Conservation (phyloP, 208 protist species). For the Angomonas deanei region DNA sequence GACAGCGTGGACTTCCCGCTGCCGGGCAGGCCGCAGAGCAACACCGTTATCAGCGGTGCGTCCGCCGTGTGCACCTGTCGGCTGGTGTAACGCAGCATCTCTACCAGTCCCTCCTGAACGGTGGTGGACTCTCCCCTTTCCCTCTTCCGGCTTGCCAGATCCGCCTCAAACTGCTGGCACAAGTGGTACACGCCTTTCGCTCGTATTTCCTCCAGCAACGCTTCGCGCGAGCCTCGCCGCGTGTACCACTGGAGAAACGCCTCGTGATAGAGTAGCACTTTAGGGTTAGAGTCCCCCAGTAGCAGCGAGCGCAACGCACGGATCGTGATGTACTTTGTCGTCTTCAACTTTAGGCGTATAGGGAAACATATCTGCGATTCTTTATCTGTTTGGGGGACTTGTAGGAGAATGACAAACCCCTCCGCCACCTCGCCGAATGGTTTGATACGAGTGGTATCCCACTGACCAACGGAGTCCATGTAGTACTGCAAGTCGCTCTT, state of each 20-base stretch:
- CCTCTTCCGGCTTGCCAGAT: constrained; percentile 18
- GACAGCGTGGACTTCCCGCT: constrained; percentile 40
- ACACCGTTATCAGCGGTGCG: constrained; percentile 26
- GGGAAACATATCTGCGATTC: constrained; percentile 30
- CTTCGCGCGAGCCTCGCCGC: constrained; percentile 6
- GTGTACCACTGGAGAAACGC: constrained; percentile 43
- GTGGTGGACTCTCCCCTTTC: constrained; percentile 1
- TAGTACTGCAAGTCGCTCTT: constrained; percentile 17
- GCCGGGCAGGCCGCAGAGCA: constrained; percentile 58
- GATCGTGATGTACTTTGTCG: constrained; percentile 65
- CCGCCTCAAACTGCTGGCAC: constrained; percentile 30
- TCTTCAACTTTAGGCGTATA: constrained; percentile 82
- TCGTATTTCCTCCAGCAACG: constrained; percentile 17
- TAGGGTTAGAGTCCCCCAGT: constrained; percentile 38
- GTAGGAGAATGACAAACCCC: constrained; percentile 72
- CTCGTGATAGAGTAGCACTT: constrained; percentile 45
- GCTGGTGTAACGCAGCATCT: neutral
- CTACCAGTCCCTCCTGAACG: neutral
- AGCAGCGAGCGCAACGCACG: constrained; percentile 68
- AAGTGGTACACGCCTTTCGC: constrained; percentile 22
- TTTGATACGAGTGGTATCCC: constrained; percentile 28
- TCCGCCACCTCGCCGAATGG: constrained; percentile 41
- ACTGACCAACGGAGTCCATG: constrained; percentile 22
- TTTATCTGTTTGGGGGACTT: constrained; percentile 12
- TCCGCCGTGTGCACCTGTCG: neutral